phyloP scores from a whole-genome alignment of 75 land plant species.

The Isoetes taiwanensis region DNA sequence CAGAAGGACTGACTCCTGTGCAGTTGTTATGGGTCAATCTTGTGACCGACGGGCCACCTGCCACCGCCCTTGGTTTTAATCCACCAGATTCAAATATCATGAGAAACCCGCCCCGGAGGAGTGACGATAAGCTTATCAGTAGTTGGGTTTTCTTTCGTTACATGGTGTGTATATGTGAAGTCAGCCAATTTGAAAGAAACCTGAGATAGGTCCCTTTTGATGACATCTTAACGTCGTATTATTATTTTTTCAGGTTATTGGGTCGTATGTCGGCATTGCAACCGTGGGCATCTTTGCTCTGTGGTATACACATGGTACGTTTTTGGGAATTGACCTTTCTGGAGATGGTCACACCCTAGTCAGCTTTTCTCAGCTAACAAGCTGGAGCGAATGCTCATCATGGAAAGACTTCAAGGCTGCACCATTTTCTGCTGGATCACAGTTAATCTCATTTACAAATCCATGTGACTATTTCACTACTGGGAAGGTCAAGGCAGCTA shows the following conservation, averaged over 20 bases:
- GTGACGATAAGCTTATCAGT: constrained; percentile 66
- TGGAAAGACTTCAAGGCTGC: constrained; percentile 59
- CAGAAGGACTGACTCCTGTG: constrained; percentile 87
- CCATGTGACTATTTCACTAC: constrained; percentile 72
- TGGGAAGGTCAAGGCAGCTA: constrained; percentile 87
- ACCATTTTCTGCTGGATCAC: constrained; percentile 58
- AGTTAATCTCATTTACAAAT: constrained; percentile 36
- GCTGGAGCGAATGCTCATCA: constrained; percentile 65
- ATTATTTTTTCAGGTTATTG: constrained; percentile 52
- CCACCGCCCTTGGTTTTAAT: constrained; percentile 88
- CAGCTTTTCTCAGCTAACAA: constrained; percentile 49
- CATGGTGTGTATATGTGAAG: constrained; percentile 28
- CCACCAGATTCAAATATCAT: constrained; percentile 85
- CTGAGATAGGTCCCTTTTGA: not conserved
- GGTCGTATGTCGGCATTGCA: constrained; percentile 82
- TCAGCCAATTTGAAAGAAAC: not conserved
- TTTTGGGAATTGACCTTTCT: constrained; percentile 59
- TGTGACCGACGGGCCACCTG: constrained; percentile 93
- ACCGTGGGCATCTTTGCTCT: constrained; percentile 83
- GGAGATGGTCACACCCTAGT: constrained; percentile 77
- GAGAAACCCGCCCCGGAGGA: constrained; percentile 72
- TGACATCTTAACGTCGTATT: not conserved
- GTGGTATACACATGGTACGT: constrained; percentile 67
- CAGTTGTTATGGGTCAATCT: constrained; percentile 94
- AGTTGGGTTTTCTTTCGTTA: constrained; percentile 80